These are phyloP conservation scores for Halenospora varia DNA, from an alignment of 495 filamentous ascomycete genomes.

Conservation along the genomic window DNA sequence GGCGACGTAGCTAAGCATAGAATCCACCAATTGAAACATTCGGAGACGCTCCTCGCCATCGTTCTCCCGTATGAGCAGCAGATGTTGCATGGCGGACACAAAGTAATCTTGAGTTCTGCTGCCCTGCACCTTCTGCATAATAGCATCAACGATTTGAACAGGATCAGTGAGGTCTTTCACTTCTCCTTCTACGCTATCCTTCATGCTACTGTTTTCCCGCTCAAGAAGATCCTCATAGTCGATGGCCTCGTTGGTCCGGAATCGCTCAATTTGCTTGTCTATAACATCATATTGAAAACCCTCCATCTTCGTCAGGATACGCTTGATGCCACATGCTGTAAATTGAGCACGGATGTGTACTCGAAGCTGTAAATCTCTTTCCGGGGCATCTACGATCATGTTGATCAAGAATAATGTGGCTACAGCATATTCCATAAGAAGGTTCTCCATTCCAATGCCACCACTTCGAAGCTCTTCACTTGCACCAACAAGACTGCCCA, in stretches of 20 bases:
- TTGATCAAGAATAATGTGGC: conserved; percentile 94
- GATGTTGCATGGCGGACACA: conserved; percentile 89
- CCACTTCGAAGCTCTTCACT: conserved; percentile 96
- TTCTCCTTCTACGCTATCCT: conserved; percentile 86
- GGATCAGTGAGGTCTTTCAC: conserved; percentile 94
- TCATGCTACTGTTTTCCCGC: conserved; percentile 82
- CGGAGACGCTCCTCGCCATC: conserved; percentile 87
- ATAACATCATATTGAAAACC: conserved; percentile 97
- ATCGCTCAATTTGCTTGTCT: conserved; percentile 95
- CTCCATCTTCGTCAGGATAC: conserved; percentile 95
- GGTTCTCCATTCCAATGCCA: conserved; percentile 97
- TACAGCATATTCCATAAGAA: conserved; percentile 98
- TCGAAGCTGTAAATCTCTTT: conserved; percentile 82
- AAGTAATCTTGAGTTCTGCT: conserved; percentile 92
- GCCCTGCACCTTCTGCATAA: conserved; percentile 79
- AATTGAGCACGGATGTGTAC: conserved; percentile 96
- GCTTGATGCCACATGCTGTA: conserved; percentile 90
- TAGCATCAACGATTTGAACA: conserved; percentile 87
- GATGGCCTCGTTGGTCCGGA: conserved; percentile 89
- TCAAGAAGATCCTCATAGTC: conserved; percentile 98
- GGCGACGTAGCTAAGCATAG: conserved; percentile 97
- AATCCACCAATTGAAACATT: conserved; percentile 97
- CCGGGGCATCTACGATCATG: conserved; percentile 90
- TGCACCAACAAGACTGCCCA: conserved; percentile 94
- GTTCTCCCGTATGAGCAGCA: conserved; percentile 89